Conservation (phyloP, 2,329 filamentous ascomycete genomes). For the Alternaria incomplexa region DNA sequence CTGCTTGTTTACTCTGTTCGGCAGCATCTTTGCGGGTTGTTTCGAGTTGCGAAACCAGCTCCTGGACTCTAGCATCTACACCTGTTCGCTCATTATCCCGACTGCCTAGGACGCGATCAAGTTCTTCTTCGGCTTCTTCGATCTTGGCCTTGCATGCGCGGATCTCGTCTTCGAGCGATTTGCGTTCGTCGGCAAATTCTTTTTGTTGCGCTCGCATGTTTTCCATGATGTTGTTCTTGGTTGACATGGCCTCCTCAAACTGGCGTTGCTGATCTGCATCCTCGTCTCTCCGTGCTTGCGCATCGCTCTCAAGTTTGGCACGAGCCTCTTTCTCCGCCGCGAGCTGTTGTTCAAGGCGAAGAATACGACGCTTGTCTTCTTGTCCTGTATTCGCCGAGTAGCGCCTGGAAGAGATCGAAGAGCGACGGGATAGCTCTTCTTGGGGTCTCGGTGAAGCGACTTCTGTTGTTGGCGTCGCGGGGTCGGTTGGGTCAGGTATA, state of each 20-base stretch:
- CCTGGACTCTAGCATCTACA: conserved; percentile 70
- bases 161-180: conserved; percentile 81
- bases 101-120: conserved; percentile 82
- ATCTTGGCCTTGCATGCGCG: conserved; percentile 75
- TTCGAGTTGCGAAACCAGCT: conserved; percentile 74
- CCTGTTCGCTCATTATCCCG: conserved; percentile 80
- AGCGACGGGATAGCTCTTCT: conserved; percentile 61
- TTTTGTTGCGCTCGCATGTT: conserved; percentile 92
- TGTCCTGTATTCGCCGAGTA: conserved; percentile 67
- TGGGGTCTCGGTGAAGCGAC: conserved; percentile 41
- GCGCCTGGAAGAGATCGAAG: conserved; percentile 66
- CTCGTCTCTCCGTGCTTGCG: conserved; percentile 60
- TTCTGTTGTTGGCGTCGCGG: conserved; percentile 46
- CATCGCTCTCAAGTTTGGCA: conserved; percentile 72
- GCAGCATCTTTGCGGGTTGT: conserved; percentile 58
- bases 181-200: conserved; percentile 86
- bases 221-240: conserved; percentile 89
- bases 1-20: conserved; percentile 57
- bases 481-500: conserved; percentile 42
- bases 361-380: conserved; percentile 66
- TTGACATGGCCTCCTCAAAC: conserved; percentile 86
- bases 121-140: conserved; percentile 90
- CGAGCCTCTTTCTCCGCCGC: conserved; percentile 73
- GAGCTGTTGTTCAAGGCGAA: conserved; percentile 79
- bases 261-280: conserved; percentile 69